These are phyloP conservation scores for Oxyria digyna DNA, from an alignment of 148 eudicot genomes.

Conservation along the genomic window DNA sequence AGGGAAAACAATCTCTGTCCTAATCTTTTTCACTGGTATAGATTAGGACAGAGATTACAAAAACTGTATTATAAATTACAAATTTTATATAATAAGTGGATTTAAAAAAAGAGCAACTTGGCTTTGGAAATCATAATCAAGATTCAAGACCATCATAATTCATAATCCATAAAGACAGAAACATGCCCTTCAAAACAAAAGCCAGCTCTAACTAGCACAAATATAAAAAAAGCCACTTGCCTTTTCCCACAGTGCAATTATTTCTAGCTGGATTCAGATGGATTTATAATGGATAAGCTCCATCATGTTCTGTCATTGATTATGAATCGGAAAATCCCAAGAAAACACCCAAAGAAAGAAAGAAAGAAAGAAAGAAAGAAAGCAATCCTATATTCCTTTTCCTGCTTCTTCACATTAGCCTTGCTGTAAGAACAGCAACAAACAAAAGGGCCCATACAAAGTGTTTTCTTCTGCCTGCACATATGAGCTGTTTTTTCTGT, in stretches of 20 bases:
- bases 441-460: neutral
- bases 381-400: neutral
- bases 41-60: too few species aligned
- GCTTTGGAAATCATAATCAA: neutral
- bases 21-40: too few species aligned
- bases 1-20: too few species aligned
- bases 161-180: neutral
- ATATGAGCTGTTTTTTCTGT: neutral
- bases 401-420: neutral
- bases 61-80: too few species aligned
- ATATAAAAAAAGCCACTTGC: neutral
- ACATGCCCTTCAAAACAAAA: neutral
- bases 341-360: neutral
- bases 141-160: neutral
- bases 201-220: neutral
- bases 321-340: neutral
- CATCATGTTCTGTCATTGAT: slow-evolving; percentile 4
- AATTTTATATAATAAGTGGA: too few species aligned
- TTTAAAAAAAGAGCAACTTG: neutral
- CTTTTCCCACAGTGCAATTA: neutral
- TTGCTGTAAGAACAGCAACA: neutral
- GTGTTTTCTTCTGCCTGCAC: neutral
- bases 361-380: neutral
- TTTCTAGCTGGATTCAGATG: neutral
- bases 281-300: neutral